Evolutionary conservation across 495 filamentous ascomycete genomes (phyloP).

Genomic region (Aspergillus sparsus): DNA sequence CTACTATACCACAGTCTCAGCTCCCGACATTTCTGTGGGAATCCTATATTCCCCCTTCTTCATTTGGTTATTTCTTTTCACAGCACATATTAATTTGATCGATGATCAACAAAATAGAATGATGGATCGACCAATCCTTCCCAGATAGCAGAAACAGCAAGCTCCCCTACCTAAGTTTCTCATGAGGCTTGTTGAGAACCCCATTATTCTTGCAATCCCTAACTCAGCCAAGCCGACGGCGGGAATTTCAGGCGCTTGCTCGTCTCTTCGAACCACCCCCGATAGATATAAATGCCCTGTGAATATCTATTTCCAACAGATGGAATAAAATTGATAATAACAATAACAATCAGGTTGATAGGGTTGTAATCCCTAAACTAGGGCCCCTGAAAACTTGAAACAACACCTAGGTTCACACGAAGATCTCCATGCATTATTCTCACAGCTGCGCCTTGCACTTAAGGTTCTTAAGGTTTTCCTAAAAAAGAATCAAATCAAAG

Average conservation of each 20-base stretch:
- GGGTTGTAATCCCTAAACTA: neutral
- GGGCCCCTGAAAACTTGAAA: conserved; percentile 16
- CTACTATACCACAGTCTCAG: neutral
- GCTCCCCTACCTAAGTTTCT: too few relatives aligned
- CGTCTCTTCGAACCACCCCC: neutral
- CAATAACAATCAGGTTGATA: neutral
- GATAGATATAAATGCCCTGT: neutral
- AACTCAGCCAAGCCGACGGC: too few relatives aligned
- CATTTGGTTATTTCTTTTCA: neutral
- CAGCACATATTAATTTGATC: neutral
- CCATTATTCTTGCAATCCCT: too few relatives aligned
- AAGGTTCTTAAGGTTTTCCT: conserved; percentile 15
- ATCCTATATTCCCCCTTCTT: neutral
- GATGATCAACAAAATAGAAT: neutral
- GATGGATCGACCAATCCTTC: neutral
- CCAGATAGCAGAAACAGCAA: neutral
- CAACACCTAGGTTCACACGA: conserved; percentile 3
- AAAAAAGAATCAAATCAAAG: conserved; percentile 16
- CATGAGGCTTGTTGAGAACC: too few relatives aligned
- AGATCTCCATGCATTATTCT: conserved; percentile 6
- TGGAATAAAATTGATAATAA: neutral
- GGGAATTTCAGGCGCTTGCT: neutral
- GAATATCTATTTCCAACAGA: neutral
- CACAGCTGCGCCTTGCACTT: conserved; percentile 23
- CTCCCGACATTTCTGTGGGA: too few relatives aligned